Conservation (phyloP, 108 stramenopile species). For the Stephanodiscus minutulus region DNA sequence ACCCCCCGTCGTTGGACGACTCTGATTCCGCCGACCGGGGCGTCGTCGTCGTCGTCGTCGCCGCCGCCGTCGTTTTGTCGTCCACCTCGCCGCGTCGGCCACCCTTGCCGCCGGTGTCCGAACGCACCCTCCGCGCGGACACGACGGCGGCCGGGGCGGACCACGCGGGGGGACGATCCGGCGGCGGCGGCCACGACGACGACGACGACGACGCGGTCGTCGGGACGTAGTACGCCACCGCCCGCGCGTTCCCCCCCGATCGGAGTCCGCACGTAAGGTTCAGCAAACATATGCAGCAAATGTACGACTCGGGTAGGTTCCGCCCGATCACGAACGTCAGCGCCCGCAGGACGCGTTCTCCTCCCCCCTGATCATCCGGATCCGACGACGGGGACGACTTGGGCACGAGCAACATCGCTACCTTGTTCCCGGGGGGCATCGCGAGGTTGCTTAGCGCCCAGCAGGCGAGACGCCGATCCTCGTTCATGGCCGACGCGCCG, state of each 20-base stretch:
- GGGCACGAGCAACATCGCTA: constrained; percentile 28
- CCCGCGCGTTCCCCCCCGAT: constrained; percentile 34
- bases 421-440: constrained; percentile 57
- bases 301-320: constrained; percentile 42
- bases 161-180: too few species aligned
- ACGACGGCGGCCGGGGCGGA: neutral
- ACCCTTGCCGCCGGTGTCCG: neutral
- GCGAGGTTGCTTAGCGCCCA: constrained; percentile 60
- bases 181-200: too few species aligned
- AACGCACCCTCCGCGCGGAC: neutral
- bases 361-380: neutral
- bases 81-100: neutral
- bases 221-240: constrained; percentile 10
- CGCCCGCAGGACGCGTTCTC: constrained; percentile 16
- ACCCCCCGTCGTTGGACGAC: too few species aligned
- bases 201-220: neutral
- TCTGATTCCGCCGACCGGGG: too few species aligned
- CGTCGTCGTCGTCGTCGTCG: neutral
- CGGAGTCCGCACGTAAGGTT: constrained; percentile 53
- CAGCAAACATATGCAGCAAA: constrained; percentile 51
- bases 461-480: constrained; percentile 50
- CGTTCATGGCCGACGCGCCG: constrained; percentile 17
- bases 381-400: neutral
- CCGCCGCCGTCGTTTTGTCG: neutral
- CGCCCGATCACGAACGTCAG: constrained; percentile 31